Evolutionary conservation across 73 alveolate species (phyloP), one percentile per base, ranked within the genome.

Genomic region (Diophrys appendiculata): DNA sequence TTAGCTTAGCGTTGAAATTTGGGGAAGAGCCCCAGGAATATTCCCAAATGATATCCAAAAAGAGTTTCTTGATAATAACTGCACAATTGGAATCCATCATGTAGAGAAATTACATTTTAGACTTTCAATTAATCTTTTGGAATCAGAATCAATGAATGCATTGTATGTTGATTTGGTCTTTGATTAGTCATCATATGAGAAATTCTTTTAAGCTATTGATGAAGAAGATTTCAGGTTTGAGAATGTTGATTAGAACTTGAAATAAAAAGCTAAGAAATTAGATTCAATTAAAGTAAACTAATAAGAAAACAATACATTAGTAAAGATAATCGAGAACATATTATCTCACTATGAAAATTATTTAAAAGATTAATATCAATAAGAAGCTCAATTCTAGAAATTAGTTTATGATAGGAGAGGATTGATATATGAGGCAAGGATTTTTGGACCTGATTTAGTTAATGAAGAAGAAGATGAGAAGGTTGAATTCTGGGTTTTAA

Each of bases 101-200:
- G 31, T 67, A 26, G 75, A 67, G 2, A 54, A 67, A 25, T 26
- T 3, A 24, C 35, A 31, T 5, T 67, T 67, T 24, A 18, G 75
- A 67, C 29, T 67, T 3, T 26, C 54, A n/a, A 67, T 67, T 29
- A 67, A 67, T 31, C 31, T 31, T 54, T 67, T 67, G 29, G 75
- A 67, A 67, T 25, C 52, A 67, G 75, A 67, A 25, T 18, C 75
- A 25, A 67, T 67, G 75, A 67, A 67, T 67, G 75, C 75, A 3
- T 26, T 67, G 24, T 67, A 23, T 54, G 18, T 67, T 24, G 54
- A 67, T 3, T n/a, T 67, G 54, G 27, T 23, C 18, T 67, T 67
- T 31, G 75, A 67, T 29, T 26, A 23, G 43, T 23, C 75, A n/a
- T 23, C 52, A n/a, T 67, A 25, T 67, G 75, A 67, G 1, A 25